phyloP scores from a whole-genome alignment of 495 filamentous ascomycete genomes.

The Xylaria telfairii region DNA sequence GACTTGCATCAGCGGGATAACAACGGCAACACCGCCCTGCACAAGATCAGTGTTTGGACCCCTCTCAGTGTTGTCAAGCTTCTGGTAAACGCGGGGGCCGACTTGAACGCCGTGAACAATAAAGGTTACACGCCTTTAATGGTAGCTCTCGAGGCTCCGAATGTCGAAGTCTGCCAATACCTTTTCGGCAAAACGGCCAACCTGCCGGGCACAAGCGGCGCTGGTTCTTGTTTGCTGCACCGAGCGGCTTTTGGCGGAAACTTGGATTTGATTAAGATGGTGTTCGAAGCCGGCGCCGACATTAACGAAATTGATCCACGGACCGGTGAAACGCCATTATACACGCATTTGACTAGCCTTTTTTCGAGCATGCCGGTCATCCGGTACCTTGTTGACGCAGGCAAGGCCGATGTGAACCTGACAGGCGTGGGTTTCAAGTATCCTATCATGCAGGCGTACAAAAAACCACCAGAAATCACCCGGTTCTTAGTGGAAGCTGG shows the following conservation, averaged over 20 bases:
- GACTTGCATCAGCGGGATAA: background rate
- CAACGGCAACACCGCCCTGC: background rate
- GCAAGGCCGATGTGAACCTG: background rate
- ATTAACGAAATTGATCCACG: background rate
- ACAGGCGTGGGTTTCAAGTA: background rate
- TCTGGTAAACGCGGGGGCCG: background rate
- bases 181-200: background rate
- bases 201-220: background rate
- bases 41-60: background rate
- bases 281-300: background rate
- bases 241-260: background rate
- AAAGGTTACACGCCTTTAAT: background rate
- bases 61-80: background rate
- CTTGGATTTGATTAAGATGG: background rate
- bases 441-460: constrained; percentile 2
- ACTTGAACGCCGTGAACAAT: background rate
- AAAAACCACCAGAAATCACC: background rate
- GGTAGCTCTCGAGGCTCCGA: background rate
- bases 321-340: background rate
- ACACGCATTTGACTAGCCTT: background rate
- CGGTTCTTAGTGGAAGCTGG: background rate
- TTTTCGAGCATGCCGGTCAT: background rate
- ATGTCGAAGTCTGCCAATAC: background rate
- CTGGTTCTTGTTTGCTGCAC: background rate
- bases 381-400: background rate